Evolutionary conservation across 805 yeast genomes (phyloP).

Genomic region (Kodamaea sagamina): DNA sequence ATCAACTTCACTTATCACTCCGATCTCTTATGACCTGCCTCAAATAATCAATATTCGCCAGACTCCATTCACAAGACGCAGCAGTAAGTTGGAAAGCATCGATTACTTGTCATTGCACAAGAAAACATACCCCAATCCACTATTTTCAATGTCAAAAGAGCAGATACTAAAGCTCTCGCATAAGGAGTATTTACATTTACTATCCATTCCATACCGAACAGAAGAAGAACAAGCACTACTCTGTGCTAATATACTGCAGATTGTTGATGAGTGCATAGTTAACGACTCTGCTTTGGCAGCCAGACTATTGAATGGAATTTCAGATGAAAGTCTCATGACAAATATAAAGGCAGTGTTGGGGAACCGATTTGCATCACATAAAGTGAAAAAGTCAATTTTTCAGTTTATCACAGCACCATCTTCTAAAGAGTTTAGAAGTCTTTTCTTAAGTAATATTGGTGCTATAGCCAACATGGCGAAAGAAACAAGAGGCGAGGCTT

Average conservation of each 20-base stretch:
- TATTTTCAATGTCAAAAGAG: slow-evolving; percentile 28
- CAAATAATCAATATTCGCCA: slow-evolving; percentile 15
- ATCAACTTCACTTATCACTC: neutral
- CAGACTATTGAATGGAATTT: slow-evolving; percentile 21
- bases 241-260: slow-evolving; percentile 31
- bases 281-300: slow-evolving; percentile 27
- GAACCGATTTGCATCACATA: slow-evolving; percentile 20
- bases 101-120: slow-evolving; percentile 17
- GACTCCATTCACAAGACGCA: slow-evolving; percentile 18
- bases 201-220: slow-evolving; percentile 24
- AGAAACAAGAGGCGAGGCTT: slow-evolving; percentile 10
- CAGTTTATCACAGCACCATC: slow-evolving; percentile 29
- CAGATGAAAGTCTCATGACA: slow-evolving; percentile 20
- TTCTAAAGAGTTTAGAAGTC: slow-evolving; percentile 17
- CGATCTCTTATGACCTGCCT: neutral
- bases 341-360: slow-evolving; percentile 21
- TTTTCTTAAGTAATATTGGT: slow-evolving; percentile 21
- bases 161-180: slow-evolving; percentile 26
- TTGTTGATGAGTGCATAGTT: slow-evolving; percentile 32
- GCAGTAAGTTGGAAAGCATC: neutral
- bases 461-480: slow-evolving; percentile 16
- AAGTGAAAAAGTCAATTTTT: slow-evolving; percentile 28
- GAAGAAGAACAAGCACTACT: slow-evolving; percentile 30
- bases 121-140: slow-evolving; percentile 37
- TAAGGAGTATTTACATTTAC: slow-evolving; percentile 29